These are phyloP conservation scores for Gyromitra esculenta DNA, from an alignment of 2,329 filamentous ascomycete species.

Conservation along the genomic window DNA sequence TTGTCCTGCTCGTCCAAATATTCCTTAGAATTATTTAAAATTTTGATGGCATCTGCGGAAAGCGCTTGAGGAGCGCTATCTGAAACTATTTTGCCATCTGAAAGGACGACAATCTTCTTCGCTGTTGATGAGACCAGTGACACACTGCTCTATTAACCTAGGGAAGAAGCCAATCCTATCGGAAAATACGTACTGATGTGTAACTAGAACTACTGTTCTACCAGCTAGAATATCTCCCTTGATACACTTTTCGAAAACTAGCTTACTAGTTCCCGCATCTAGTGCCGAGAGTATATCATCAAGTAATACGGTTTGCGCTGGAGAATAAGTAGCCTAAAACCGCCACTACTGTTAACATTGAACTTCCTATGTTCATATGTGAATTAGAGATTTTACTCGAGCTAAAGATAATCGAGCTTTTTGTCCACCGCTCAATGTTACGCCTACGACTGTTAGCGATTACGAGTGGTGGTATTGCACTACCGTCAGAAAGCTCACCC, in stretches of 20 bases:
- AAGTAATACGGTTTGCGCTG: slow-evolving; percentile 66
- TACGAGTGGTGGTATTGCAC: slow-evolving; percentile 2
- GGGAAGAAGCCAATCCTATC: neutral
- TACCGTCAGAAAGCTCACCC: slow-evolving; percentile 14
- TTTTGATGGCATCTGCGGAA: slow-evolving; percentile 50
- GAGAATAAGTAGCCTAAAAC: slow-evolving; percentile 66
- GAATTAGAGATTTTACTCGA: slow-evolving; percentile 57
- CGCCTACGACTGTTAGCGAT: slow-evolving; percentile 56
- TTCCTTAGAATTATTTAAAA: slow-evolving; percentile 46
- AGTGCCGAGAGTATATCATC: slow-evolving; percentile 71
- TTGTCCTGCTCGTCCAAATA: slow-evolving; percentile 30
- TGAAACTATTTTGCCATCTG: slow-evolving; percentile 49
- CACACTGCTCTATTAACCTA: slow-evolving; percentile 35
- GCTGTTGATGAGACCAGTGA: slow-evolving; percentile 49
- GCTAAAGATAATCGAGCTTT: slow-evolving; percentile 70
- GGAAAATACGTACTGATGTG: slow-evolving; percentile 60
- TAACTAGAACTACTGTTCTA: slow-evolving; percentile 68
- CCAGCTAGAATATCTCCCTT: slow-evolving; percentile 67
- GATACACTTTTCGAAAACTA: slow-evolving; percentile 69
- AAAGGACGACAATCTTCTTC: slow-evolving; percentile 46
- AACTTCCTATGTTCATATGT: neutral
- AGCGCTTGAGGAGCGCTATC: slow-evolving; percentile 54
- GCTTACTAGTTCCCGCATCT: slow-evolving; percentile 68
- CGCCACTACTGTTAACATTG: slow-evolving; percentile 3
- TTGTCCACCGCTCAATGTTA: slow-evolving; percentile 72